Evolutionary conservation across 805 yeast species (phyloP), one percentile per base, ranked within the genome.

Genomic region (Zygoascus bituminiphila): DNA sequence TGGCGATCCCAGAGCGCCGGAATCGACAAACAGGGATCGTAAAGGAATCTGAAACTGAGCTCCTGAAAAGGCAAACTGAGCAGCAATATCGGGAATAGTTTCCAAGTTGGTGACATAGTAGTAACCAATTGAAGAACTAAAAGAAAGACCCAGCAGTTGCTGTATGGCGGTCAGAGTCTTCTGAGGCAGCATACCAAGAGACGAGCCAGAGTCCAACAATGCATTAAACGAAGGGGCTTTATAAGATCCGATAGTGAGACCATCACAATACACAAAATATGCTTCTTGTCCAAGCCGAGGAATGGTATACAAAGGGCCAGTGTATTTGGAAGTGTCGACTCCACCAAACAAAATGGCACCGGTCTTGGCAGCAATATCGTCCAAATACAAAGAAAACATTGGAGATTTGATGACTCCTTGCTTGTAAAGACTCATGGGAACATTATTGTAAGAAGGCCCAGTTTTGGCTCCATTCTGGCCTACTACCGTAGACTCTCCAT

Each of bases 351-450:
- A 41, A 33, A 62, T 50, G 9, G 53, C 21, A 29, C 66, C 66
- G 6, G 55, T 47, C 7, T 47, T 40, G 17, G 59, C 49, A 15
- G 51, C 53, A 7, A 60, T 51, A 9, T 64, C 62, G 56, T 79
- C 73, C 60, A 84, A 67, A 59, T 67, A 83, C 42, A 84, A 65
- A 0, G 91, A 82, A 60, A 81, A 84, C 1, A 77, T 76, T 21
- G 69, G 69, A 41, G 73, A 70, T 37, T 72, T 60, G 54, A 81
- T 82, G 39, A 72, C 56, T 0, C 89, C 89, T 45, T 74, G 72
- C 19, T 62, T 54, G 44, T 71, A 77, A 66, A 84, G 61, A 46
- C 73, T 73, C 39, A 68, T 51, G 0, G 91, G 91, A 45, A 83
- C 65, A 60, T 84, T 84, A 39, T 72, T 69, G 62, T 83, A 83